Conservation (phyloP, 2,329 filamentous ascomycete species). For the Monosporascus sp. region DNA sequence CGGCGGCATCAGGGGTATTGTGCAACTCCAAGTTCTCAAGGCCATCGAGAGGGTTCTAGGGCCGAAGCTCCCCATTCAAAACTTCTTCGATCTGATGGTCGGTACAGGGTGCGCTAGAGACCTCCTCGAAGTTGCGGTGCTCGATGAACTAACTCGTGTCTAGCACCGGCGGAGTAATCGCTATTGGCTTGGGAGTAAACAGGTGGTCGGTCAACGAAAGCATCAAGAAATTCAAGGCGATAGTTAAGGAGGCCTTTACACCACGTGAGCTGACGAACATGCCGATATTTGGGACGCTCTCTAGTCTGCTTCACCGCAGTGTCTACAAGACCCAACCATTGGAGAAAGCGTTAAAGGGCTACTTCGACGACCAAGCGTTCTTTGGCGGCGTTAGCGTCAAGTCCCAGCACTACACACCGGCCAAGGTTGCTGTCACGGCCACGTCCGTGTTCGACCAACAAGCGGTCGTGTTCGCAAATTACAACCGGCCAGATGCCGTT, state of each 20-base stretch:
- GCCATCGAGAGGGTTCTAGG: slow-evolving; percentile 27
- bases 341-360: slow-evolving; percentile 19
- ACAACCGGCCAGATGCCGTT: slow-evolving; percentile 24
- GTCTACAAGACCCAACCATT: slow-evolving; percentile 27
- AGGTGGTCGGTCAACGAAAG: slow-evolving; percentile 26
- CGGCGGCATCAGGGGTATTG: slow-evolving; percentile 24
- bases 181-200: slow-evolving; percentile 27
- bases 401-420: slow-evolving; percentile 17
- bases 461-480: slow-evolving; percentile 27
- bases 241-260: slow-evolving; percentile 23
- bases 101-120: slow-evolving; percentile 22
- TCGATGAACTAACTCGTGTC: slow-evolving; percentile 1
- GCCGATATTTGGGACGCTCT: slow-evolving; percentile 23
- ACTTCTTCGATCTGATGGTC: slow-evolving; percentile 29
- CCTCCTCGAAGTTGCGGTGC: not conserved
- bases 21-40: slow-evolving; percentile 23
- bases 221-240: slow-evolving; percentile 26
- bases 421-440: slow-evolving; percentile 25
- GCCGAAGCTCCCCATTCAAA: slow-evolving; percentile 23
- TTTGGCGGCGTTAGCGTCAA: slow-evolving; percentile 23
- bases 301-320: slow-evolving; percentile 26
- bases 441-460: slow-evolving; percentile 16
- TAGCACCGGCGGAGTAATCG: slow-evolving; percentile 25
- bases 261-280: slow-evolving; percentile 24
- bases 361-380: slow-evolving; percentile 25